These are phyloP conservation scores for Corylus americana DNA, from an alignment of 306 rosid species.

Conservation along the genomic window DNA sequence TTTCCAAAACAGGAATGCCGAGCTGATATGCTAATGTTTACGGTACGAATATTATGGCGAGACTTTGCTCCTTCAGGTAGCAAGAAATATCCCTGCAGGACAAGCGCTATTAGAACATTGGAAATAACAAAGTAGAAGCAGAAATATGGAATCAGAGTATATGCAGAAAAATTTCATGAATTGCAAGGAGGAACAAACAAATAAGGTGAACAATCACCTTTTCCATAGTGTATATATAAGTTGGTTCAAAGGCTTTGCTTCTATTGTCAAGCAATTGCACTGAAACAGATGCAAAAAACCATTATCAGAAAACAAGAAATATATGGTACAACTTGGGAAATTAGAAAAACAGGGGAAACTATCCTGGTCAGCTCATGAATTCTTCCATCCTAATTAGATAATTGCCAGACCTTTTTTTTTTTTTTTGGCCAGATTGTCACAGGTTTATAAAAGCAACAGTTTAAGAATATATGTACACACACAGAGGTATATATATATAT, in stretches of 20 bases:
- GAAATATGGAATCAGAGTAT: not conserved
- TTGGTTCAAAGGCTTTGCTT: slow-evolving; percentile 84
- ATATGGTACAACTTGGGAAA: not conserved
- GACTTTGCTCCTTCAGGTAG: slow-evolving; percentile 91
- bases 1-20: slow-evolving; percentile 97
- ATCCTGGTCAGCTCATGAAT: not conserved
- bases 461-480: too few relatives aligned
- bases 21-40: slow-evolving; percentile 89
- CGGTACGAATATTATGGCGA: slow-evolving; percentile 77
- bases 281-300: slow-evolving; percentile 40
- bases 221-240: slow-evolving; percentile 88
- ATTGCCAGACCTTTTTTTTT: not conserved
- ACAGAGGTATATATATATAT: too few relatives aligned
- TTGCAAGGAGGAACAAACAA: slow-evolving; percentile 4
- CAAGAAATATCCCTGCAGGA: slow-evolving; percentile 83
- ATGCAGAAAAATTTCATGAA: slow-evolving; percentile 8
- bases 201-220: slow-evolving; percentile 51
- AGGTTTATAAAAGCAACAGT: too few relatives aligned
- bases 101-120: slow-evolving; percentile 9
- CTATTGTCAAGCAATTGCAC: slow-evolving; percentile 88
- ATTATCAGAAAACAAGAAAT: slow-evolving; percentile 9
- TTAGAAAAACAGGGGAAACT: not conserved
- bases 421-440: too few relatives aligned
- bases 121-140: slow-evolving; percentile 20
- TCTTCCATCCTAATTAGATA: not conserved